These are phyloP conservation scores for Eutrema japonicum DNA, from an alignment of 345 rosid genomes.

Conservation along the genomic window DNA sequence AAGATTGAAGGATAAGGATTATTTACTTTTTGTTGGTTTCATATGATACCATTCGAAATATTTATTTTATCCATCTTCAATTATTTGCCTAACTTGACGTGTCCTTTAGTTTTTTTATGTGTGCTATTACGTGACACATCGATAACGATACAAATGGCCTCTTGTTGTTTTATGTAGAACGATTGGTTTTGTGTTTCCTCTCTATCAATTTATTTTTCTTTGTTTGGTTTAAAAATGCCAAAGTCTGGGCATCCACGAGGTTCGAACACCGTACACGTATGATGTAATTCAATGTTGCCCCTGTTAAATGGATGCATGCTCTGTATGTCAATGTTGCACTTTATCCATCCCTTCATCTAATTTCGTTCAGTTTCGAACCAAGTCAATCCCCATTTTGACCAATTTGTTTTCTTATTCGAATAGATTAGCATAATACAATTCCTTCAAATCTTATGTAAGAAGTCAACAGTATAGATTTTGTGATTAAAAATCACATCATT, in stretches of 20 bases:
- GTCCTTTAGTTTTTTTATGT: not conserved
- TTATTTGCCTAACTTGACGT: slow-evolving; percentile 34
- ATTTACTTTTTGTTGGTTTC: slow-evolving; percentile 24
- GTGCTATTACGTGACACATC: slow-evolving; percentile 33
- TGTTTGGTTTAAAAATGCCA: slow-evolving; percentile 10
- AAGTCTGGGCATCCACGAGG: slow-evolving; percentile 13
- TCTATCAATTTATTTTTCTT: slow-evolving; percentile 21
- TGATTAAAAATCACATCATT: not conserved
- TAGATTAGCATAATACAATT: not conserved
- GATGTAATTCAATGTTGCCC: not conserved
- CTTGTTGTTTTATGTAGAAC: slow-evolving; percentile 26
- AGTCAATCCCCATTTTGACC: not conserved
- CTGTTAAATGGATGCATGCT: not conserved
- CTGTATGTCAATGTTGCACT: not conserved
- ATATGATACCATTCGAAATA: slow-evolving; percentile 25
- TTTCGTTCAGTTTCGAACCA: not conserved
- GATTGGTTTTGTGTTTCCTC: slow-evolving; percentile 17
- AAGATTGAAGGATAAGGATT: slow-evolving; percentile 32
- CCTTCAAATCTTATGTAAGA: not conserved
- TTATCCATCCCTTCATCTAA: not conserved
- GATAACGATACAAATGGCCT: slow-evolving; percentile 19
- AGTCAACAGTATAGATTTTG: not conserved
- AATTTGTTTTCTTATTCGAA: not conserved
- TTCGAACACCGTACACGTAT: slow-evolving; percentile 17
- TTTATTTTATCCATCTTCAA: slow-evolving; percentile 29